Conservation (phyloP, 805 yeast genomes). For the Danielia reshetovae region DNA sequence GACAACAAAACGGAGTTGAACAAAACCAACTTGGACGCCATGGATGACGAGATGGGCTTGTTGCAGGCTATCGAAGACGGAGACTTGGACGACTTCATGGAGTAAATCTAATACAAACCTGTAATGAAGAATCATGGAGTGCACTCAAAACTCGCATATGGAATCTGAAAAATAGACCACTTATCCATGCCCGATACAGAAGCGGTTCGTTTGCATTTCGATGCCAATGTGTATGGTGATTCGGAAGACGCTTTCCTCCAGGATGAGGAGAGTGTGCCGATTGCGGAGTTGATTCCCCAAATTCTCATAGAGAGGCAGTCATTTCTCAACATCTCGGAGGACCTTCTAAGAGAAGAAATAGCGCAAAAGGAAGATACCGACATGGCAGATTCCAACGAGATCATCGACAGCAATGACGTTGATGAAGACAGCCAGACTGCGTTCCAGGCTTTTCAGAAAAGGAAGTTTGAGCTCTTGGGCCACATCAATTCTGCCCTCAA, state of each 20-base stretch:
- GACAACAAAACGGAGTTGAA: slow-evolving; percentile 27
- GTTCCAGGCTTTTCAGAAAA: slow-evolving; percentile 41
- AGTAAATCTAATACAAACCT: too few species aligned
- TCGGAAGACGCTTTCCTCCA: slow-evolving; percentile 36
- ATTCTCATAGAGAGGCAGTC: slow-evolving; percentile 58
- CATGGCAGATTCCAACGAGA: slow-evolving; percentile 4
- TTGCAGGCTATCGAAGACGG: slow-evolving; percentile 52
- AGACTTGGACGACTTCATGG: slow-evolving; percentile 49
- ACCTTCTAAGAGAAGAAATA: slow-evolving; percentile 45
- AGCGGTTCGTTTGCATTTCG: slow-evolving; percentile 20
- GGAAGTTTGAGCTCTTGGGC: slow-evolving; percentile 50
- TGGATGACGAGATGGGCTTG: slow-evolving; percentile 40
- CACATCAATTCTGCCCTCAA: slow-evolving; percentile 68
- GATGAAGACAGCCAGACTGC: slow-evolving; percentile 15
- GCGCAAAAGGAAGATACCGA: slow-evolving; percentile 8
- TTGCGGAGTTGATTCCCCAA: slow-evolving; percentile 55
- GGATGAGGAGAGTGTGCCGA: slow-evolving; percentile 41
- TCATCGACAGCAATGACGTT: too few species aligned
- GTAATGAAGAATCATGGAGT: too few species aligned
- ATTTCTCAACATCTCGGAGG: slow-evolving; percentile 57
- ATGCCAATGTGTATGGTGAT: slow-evolving; percentile 27
- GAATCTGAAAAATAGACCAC: background rate
- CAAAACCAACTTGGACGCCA: slow-evolving; percentile 27
- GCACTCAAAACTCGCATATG: background rate
- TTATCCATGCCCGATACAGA: slow-evolving; percentile 6